A percentile compares a stretch with the other conserved stretches of the same genome.
Conservation (phyloP, 306 rosid genomes). For the Quercus suber region DNA sequence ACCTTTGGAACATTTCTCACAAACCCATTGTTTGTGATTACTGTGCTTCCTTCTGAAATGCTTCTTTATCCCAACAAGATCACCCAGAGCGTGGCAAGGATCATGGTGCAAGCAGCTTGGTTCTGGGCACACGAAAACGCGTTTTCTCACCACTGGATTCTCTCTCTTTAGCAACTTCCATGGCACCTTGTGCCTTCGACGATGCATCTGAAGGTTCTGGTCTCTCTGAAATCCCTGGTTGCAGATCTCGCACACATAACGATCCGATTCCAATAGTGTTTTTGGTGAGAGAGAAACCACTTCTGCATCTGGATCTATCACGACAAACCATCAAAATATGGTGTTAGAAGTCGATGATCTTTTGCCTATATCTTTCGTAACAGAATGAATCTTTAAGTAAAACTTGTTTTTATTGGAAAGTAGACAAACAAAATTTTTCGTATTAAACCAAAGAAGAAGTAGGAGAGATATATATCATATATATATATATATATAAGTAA, state of each 20-base stretch:
- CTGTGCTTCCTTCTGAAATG: conserved; percentile 93
- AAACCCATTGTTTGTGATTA: conserved; percentile 95
- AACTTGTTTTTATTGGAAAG: too few relatives aligned
- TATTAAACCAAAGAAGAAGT: too few relatives aligned
- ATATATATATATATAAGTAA: not conserved
- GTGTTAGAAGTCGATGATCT: too few relatives aligned
- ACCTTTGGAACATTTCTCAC: conserved; percentile 82
- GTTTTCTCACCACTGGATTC: conserved; percentile 71
- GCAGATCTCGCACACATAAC: conserved; percentile 99
- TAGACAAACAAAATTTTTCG: too few relatives aligned
- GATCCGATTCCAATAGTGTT: conserved; percentile 93
- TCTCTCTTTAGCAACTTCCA: conserved; percentile 98
- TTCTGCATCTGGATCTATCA: conserved; percentile 94
- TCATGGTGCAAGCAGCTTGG: conserved; percentile 95
- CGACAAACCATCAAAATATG: not conserved
- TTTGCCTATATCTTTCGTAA: too few relatives aligned
- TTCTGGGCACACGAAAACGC: conserved; percentile 95
- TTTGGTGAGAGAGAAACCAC: conserved; percentile 96
- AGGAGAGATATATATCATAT: not conserved
- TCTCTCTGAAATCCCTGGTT: conserved; percentile 99
- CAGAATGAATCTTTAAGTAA: too few relatives aligned
- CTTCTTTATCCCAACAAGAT: conserved; percentile 95
- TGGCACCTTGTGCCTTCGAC: conserved; percentile 93
- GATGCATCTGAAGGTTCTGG: conserved; percentile 99
- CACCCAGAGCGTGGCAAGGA: conserved; percentile 95